Evolutionary conservation across 345 rosid genomes (phyloP).

Genomic region (Acer yangbiense): DNA sequence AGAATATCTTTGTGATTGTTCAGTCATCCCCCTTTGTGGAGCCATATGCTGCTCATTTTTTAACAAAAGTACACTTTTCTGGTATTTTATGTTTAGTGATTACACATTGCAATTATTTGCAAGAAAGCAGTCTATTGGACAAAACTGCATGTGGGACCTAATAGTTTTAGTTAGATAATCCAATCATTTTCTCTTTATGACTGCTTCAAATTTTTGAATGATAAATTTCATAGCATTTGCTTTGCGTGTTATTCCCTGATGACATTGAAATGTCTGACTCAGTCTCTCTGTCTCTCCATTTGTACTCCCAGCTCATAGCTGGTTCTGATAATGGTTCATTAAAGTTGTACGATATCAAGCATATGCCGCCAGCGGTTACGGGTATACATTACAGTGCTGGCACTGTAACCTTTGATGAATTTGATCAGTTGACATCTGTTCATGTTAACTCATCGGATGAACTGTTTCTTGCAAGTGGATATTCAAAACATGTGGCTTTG

Average conservation of each 20-base stretch:
- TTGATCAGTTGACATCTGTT: constrained; percentile 89
- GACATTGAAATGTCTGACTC: constrained; percentile 16
- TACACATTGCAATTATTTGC: neutral
- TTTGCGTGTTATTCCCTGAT: neutral
- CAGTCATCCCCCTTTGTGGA: neutral
- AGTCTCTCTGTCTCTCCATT: neutral
- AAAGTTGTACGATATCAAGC: constrained; percentile 68
- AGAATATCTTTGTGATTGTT: neutral
- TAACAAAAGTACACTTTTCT: neutral
- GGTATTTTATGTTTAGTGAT: neutral
- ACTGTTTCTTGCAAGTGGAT: constrained; percentile 92
- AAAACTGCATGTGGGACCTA: neutral
- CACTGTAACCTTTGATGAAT: constrained; percentile 74
- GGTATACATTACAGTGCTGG: constrained; percentile 37
- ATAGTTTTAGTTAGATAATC: neutral
- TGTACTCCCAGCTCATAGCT: constrained; percentile 71
- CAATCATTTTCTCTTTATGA: neutral
- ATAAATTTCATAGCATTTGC: neutral
- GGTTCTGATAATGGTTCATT: constrained; percentile 96
- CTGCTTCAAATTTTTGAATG: neutral
- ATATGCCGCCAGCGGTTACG: constrained; percentile 39
- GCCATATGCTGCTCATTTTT: neutral
- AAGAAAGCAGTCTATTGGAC: neutral
- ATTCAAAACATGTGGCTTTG: constrained; percentile 81
- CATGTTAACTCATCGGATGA: constrained; percentile 87